Evolutionary conservation across 768 basidiomycete species (phyloP).

Genomic region (Lepiota brunneoincarnata): DNA sequence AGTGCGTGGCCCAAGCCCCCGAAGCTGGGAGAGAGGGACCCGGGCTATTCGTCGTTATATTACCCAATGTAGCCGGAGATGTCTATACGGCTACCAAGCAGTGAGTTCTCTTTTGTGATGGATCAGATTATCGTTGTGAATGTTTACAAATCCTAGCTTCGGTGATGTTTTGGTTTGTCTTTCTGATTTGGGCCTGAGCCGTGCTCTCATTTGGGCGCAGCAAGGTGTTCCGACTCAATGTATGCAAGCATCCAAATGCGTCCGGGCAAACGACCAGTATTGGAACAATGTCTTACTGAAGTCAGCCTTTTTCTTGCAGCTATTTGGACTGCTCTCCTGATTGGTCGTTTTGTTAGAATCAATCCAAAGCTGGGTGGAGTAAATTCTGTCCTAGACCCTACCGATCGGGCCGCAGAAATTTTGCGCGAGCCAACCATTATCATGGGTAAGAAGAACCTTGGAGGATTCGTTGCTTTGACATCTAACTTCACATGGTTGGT

Average conservation of each 20-base stretch:
- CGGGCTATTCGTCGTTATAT: slow-evolving; percentile 59
- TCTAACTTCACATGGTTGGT: not conserved
- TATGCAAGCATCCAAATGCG: slow-evolving; percentile 62
- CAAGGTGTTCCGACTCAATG: slow-evolving; percentile 82
- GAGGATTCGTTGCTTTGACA: too few species aligned
- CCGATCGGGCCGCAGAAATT: slow-evolving; percentile 48
- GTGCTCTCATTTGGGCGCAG: slow-evolving; percentile 28
- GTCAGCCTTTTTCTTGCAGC: slow-evolving; percentile 42
- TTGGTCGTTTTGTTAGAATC: slow-evolving; percentile 40
- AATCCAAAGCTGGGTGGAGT: slow-evolving; percentile 86
- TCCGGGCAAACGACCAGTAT: slow-evolving; percentile 68
- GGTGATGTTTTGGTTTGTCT: slow-evolving; percentile 45
- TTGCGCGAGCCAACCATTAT: slow-evolving; percentile 65
- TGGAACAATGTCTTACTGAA: slow-evolving; percentile 82
- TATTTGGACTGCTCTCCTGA: not conserved
- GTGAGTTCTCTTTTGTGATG: slow-evolving; percentile 40
- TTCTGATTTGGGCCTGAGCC: not conserved
- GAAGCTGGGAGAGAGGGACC: slow-evolving; percentile 42
- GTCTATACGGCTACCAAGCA: slow-evolving; percentile 79
- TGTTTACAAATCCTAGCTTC: slow-evolving; percentile 43
- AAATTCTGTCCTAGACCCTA: slow-evolving; percentile 68
- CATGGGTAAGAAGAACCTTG: not conserved
- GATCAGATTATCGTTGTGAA: not conserved
- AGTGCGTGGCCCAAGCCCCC: slow-evolving; percentile 25
- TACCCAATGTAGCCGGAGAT: slow-evolving; percentile 72